phyloP scores from a whole-genome alignment of 805 yeast genomes.

The Debaryomyces maramus region DNA sequence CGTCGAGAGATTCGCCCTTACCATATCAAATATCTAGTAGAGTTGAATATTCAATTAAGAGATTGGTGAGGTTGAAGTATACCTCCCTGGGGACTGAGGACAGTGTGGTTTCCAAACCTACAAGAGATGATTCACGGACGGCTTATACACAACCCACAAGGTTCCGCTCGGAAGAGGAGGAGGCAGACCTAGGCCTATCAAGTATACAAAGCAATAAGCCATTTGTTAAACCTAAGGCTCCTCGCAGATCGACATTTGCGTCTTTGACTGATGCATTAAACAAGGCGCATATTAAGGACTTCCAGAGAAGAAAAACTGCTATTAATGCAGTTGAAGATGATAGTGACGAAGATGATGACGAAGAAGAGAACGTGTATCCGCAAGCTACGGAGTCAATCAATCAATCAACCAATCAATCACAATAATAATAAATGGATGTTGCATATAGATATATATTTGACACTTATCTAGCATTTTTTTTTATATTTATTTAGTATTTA shows the following conservation, averaged over 20 bases:
- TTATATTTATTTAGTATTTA: too few species aligned
- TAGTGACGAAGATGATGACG: conserved; percentile 37
- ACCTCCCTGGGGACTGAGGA: neutral
- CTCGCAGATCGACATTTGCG: conserved; percentile 37
- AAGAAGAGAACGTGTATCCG: neutral
- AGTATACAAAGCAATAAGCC: conserved; percentile 2
- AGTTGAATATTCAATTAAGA: conserved; percentile 38
- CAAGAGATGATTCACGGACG: neutral
- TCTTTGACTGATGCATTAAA: conserved; percentile 57
- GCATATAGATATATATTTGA: too few species aligned
- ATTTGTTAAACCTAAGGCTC: conserved; percentile 5
- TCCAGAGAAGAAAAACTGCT: conserved; percentile 60
- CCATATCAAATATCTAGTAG: conserved; percentile 60
- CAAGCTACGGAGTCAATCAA: too few species aligned
- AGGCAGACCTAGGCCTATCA: conserved; percentile 13
- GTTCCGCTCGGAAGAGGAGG: conserved; percentile 9
- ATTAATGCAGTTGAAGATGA: conserved; percentile 28
- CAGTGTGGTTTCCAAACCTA: neutral
- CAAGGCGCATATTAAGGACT: conserved; percentile 81
- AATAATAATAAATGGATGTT: too few species aligned
- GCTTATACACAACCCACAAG: neutral
- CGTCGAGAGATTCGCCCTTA: conserved; percentile 81
- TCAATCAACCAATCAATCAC: too few species aligned
- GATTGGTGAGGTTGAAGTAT: conserved; percentile 36
- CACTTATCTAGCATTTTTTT: too few species aligned